phyloP scores from a whole-genome alignment of 1,139 yeast species.

The Suhomyces atakaporum region DNA sequence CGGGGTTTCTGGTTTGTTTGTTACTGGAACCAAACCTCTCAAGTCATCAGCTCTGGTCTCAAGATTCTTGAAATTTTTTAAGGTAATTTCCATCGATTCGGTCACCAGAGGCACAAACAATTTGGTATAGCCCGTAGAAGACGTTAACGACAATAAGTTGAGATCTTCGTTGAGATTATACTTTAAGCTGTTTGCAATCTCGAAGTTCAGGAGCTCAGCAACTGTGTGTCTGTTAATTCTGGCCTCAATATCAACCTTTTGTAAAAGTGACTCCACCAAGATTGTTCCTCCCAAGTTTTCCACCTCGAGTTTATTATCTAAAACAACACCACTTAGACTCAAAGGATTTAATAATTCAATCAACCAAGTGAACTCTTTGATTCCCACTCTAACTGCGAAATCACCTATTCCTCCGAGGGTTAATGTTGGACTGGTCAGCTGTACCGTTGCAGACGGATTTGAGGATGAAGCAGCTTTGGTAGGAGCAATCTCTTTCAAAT shows the following conservation, averaged over 20 bases:
- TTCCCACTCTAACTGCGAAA: slow-evolving; percentile 19
- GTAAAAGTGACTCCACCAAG: slow-evolving; percentile 23
- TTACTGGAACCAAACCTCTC: slow-evolving; percentile 10
- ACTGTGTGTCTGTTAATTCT: slow-evolving; percentile 18
- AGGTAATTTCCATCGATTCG: slow-evolving; percentile 19
- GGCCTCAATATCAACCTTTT: slow-evolving; percentile 22
- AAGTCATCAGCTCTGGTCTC: slow-evolving; percentile 17
- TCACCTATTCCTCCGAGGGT: slow-evolving; percentile 13
- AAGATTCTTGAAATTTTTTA: slow-evolving; percentile 16
- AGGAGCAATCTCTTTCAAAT: slow-evolving; percentile 15
- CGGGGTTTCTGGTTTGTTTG: too few relatives aligned
- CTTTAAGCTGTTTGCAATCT: slow-evolving; percentile 26
- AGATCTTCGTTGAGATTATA: slow-evolving; percentile 18
- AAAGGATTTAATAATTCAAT: slow-evolving; percentile 20
- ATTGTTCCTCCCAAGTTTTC: slow-evolving; percentile 19
- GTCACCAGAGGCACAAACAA: slow-evolving; percentile 32
- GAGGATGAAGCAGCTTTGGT: too few relatives aligned
- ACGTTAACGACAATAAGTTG: slow-evolving; percentile 21
- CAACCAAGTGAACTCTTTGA: slow-evolving; percentile 16
- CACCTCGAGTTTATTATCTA: slow-evolving; percentile 21
- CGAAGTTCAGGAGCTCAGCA: slow-evolving; percentile 35
- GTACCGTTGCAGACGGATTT: too few relatives aligned
- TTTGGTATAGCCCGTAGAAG: slow-evolving; percentile 39
- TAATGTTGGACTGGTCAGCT: background rate
- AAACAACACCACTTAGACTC: slow-evolving; percentile 18